Evolutionary conservation across 2,329 filamentous ascomycete genomes (phyloP).

Genomic region (Westerdykella aurantiaca): DNA sequence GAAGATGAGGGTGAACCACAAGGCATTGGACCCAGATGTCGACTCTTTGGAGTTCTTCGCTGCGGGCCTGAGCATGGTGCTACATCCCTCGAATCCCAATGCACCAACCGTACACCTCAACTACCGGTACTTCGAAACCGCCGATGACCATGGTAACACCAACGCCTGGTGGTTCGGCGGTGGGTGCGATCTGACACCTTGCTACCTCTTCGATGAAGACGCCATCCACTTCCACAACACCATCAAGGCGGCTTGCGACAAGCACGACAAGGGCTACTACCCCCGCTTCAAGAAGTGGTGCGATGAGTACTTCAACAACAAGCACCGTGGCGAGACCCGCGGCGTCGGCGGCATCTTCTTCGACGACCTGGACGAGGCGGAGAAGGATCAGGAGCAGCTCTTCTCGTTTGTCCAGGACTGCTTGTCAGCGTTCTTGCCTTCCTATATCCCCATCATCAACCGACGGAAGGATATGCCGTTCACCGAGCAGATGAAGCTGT

Average conservation of each 20-base stretch:
- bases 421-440: slow-evolving; percentile 79
- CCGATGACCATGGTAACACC: slow-evolving; percentile 69
- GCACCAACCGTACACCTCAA: slow-evolving; percentile 96
- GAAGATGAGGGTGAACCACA: slow-evolving; percentile 85
- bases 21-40: slow-evolving; percentile 72
- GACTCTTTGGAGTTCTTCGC: slow-evolving; percentile 93
- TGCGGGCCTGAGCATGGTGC: slow-evolving; percentile 82
- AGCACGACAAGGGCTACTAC: slow-evolving; percentile 88
- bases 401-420: slow-evolving; percentile 87
- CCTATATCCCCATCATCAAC: slow-evolving; percentile 83
- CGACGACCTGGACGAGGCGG: slow-evolving; percentile 84
- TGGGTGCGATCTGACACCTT: slow-evolving; percentile 86
- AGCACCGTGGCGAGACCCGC: slow-evolving; percentile 79
- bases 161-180: slow-evolving; percentile 99
- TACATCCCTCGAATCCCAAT: slow-evolving; percentile 94
- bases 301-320: slow-evolving; percentile 93
- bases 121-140: slow-evolving; percentile 97
- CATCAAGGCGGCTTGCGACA: slow-evolving; percentile 88
- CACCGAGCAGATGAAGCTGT: slow-evolving; percentile 79
- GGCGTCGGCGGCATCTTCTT: slow-evolving; percentile 98
- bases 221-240: slow-evolving; percentile 93
- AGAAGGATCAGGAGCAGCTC: slow-evolving; percentile 80
- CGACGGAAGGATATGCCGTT: slow-evolving; percentile 88
- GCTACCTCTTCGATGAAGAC: slow-evolving; percentile 94
- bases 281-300: slow-evolving; percentile 97